These are phyloP conservation scores for Claviceps cyperi DNA, from an alignment of 2,329 filamentous ascomycete genomes.

Conservation along the genomic window DNA sequence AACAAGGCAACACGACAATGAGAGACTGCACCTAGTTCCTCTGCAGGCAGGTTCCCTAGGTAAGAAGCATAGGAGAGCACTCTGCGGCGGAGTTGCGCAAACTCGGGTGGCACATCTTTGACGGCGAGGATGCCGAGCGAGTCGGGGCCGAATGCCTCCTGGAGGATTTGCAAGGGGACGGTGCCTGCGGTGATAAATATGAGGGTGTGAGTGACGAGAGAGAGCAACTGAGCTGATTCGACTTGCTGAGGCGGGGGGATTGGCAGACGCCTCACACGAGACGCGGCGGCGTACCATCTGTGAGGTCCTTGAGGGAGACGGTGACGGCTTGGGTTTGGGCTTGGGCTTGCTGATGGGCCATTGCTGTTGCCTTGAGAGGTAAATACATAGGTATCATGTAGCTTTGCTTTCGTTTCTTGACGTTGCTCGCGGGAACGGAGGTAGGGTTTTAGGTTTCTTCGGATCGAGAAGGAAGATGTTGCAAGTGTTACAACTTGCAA, in stretches of 20 bases:
- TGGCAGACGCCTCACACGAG: too few relatives aligned
- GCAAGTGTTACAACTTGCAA: too few relatives aligned
- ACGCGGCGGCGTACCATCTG: conserved; percentile 30
- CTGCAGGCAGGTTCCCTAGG: conserved; percentile 62
- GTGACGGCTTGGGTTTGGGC: conserved; percentile 42
- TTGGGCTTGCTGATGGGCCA: conserved; percentile 30
- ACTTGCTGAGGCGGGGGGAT: too few relatives aligned
- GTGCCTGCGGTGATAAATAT: conserved; percentile 31
- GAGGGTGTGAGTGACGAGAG: background rate
- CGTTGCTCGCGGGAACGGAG: too few relatives aligned
- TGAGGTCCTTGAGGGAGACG: conserved; percentile 46
- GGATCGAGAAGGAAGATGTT: too few relatives aligned
- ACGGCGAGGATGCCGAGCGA: conserved; percentile 92
- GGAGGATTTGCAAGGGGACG: conserved; percentile 52
- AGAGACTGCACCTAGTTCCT: conserved; percentile 48
- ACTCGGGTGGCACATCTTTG: conserved; percentile 62
- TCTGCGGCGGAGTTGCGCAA: conserved; percentile 53
- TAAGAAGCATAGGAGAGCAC: conserved; percentile 81
- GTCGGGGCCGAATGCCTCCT: conserved; percentile 75
- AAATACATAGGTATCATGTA: too few relatives aligned
- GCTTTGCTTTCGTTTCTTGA: background rate
- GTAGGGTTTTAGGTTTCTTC: too few relatives aligned
- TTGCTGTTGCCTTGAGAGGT: conserved; percentile 10
- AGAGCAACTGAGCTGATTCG: too few relatives aligned
- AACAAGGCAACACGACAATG: background rate